Evolutionary conservation across 2,329 filamentous ascomycete species (phyloP), one percentile per base, ranked within the genome.

Genomic region (Aplosporella prunicola): DNA sequence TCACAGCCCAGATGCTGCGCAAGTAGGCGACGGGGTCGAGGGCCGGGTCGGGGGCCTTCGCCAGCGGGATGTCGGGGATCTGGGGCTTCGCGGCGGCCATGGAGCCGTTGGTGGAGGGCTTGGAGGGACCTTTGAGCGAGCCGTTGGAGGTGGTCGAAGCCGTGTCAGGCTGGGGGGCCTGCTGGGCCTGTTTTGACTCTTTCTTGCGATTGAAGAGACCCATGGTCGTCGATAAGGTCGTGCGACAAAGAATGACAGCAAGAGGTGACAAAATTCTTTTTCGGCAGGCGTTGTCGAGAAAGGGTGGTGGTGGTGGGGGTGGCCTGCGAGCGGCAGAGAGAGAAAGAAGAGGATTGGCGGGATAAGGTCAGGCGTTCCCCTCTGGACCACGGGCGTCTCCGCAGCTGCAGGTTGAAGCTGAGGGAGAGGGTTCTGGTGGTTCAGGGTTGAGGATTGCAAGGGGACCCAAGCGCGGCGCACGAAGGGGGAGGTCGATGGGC

Each of bases 1-100:
- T 74, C 17, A 98, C 86, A 18, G 91, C 78, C 52, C 85, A 78
- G 52, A 96, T 76, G 63, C 87, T 95, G 56, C 84, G 78, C 52
- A 98, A 74, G 62, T 96, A 96, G 43, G 80, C 88, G 16, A 82
- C 85, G 14, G 89, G 88, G 57, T 96, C 86, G 49, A 89, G 70
- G 44, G 80, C 73, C 51, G 89, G 88, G 62, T 96, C 88, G 18
- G 89, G 88, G 11, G 87, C 78, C 52, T 78, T 80, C 33, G 89
- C 84, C 32, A 96, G 74, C 46, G 86, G 76, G 51, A 93, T 71
- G 60, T 87, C 83, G 49, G 81, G 78, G 47, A 88, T 72, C 42
- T 68, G 53, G 43, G 52, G 53, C 39, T 51, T 52, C 20, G 44
- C 44, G 47, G 56, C 52, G n/a, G n/a, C n/a, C n/a, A n/a, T n/a